Evolutionary conservation across 2,329 filamentous ascomycete genomes (phyloP).

Genomic region (Capronia americana): DNA sequence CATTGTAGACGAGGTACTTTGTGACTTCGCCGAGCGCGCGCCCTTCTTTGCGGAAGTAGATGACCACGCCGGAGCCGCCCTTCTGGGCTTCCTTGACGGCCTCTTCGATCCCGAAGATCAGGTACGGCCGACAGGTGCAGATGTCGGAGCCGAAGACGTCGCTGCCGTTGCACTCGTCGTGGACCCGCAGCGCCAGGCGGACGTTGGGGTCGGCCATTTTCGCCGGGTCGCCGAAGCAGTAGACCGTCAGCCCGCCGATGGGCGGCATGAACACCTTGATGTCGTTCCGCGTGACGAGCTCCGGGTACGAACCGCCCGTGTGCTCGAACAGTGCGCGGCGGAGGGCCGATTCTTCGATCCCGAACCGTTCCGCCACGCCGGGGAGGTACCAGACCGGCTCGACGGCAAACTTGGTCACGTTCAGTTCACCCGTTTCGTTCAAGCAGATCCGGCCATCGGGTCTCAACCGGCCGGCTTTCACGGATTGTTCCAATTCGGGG

Average conservation of each 20-base stretch:
- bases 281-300: slow-evolving; percentile 91
- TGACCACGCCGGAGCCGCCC: slow-evolving; percentile 91
- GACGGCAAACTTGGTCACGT: slow-evolving; percentile 95
- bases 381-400: slow-evolving; percentile 92
- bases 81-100: slow-evolving; percentile 96
- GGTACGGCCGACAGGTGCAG: slow-evolving; percentile 89
- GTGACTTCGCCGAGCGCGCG: slow-evolving; percentile 93
- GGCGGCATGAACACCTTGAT: slow-evolving; percentile 96
- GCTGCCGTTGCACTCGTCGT: slow-evolving; percentile 90
- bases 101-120: slow-evolving; percentile 96
- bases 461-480: slow-evolving; percentile 75
- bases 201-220: slow-evolving; percentile 89
- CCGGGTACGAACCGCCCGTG: slow-evolving; percentile 93
- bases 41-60: slow-evolving; percentile 98
- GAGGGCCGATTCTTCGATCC: slow-evolving; percentile 87
- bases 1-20: slow-evolving; percentile 75
- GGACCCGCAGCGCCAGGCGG: slow-evolving; percentile 81
- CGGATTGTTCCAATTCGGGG: slow-evolving; percentile 91
- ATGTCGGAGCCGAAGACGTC: slow-evolving; percentile 99
- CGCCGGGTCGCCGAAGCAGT: slow-evolving; percentile 93
- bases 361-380: slow-evolving; percentile 89
- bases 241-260: slow-evolving; percentile 93
- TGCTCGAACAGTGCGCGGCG: slow-evolving; percentile 91
- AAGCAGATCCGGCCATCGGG: slow-evolving; percentile 89
- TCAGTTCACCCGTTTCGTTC: slow-evolving; percentile 83